These are phyloP conservation scores for Osmanthus fragrans DNA, from an alignment of 257 asterid species.

Conservation along the genomic window DNA sequence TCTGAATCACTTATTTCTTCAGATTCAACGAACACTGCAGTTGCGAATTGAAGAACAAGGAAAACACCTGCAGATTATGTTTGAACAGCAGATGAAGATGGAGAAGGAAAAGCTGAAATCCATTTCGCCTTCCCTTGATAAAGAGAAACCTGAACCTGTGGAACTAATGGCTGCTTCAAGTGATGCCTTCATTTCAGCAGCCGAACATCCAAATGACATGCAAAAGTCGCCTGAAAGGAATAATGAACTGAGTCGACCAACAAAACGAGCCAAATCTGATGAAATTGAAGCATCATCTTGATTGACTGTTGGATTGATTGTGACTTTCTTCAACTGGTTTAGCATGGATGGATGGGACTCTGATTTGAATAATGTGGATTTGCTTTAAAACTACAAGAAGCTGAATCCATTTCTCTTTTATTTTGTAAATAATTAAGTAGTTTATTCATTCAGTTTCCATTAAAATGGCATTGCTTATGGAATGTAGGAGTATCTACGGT, in stretches of 20 bases:
- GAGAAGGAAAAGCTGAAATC: slow-evolving; percentile 45
- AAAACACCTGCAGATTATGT: slow-evolving; percentile 68
- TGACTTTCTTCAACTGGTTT: slow-evolving; percentile 10
- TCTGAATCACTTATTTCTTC: slow-evolving; percentile 21
- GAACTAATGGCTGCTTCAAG: slow-evolving; percentile 18
- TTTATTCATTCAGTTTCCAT: slow-evolving; percentile 5
- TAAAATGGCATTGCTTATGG: not conserved
- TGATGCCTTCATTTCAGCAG: slow-evolving; percentile 24
- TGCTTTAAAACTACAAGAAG: slow-evolving; percentile 4
- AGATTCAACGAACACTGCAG: slow-evolving; percentile 85
- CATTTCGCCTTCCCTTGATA: slow-evolving; percentile 29
- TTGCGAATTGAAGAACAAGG: slow-evolving; percentile 88
- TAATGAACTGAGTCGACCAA: slow-evolving; percentile 31
- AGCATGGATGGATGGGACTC: slow-evolving; percentile 16
- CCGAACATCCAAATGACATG: slow-evolving; percentile 22
- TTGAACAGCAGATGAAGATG: slow-evolving; percentile 68
- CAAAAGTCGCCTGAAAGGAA: slow-evolving; percentile 30
- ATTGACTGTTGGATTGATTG: slow-evolving; percentile 9
- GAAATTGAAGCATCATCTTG: slow-evolving; percentile 26
- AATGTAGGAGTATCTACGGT: too few relatives aligned
- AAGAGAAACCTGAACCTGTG: slow-evolving; percentile 32
- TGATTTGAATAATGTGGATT: slow-evolving; percentile 23
- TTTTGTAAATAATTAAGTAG: slow-evolving; percentile 12
- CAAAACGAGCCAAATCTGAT: slow-evolving; percentile 47
- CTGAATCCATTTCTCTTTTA: not conserved